Evolutionary conservation across 257 asterid species (phyloP).

Genomic region (Solanum megistacrolobum): DNA sequence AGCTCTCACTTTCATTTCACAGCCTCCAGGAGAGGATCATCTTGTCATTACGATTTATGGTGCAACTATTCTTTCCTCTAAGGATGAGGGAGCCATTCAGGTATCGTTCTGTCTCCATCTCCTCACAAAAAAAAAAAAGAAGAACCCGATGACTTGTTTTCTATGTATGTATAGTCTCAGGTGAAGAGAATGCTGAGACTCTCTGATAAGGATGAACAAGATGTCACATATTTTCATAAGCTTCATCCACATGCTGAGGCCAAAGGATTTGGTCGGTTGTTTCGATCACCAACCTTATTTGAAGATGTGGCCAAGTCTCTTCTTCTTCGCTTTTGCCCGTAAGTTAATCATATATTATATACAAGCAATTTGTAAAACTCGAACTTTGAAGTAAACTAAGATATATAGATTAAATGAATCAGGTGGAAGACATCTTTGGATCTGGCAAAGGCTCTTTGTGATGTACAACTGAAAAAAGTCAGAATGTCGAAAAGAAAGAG

Average conservation of each 20-base stretch:
- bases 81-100: slow-evolving; percentile 8
- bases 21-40: not conserved
- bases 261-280: slow-evolving; percentile 30
- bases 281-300: slow-evolving; percentile 42
- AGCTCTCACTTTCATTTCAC: slow-evolving; percentile 20
- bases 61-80: not conserved
- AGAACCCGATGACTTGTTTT: not conserved
- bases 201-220: slow-evolving; percentile 19
- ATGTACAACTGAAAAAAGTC: slow-evolving; percentile 7
- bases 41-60: slow-evolving; percentile 6
- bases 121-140: not conserved
- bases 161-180: slow-evolving; percentile 11
- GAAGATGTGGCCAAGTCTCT: slow-evolving; percentile 46
- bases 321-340: slow-evolving; percentile 34
- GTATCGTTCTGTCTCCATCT: slow-evolving; percentile 4
- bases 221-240: slow-evolving; percentile 20
- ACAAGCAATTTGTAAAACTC: not conserved
- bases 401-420: not conserved
- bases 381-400: not conserved
- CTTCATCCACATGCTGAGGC: slow-evolving; percentile 19
- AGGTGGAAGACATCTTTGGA: not conserved
- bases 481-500: not conserved
- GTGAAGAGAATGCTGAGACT: slow-evolving; percentile 48
- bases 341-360: not conserved
- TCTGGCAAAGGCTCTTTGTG: slow-evolving; percentile 18